Evolutionary conservation across 2,329 filamentous ascomycete species (phyloP).

Genomic region (Thielaviopsis cerberus): DNA sequence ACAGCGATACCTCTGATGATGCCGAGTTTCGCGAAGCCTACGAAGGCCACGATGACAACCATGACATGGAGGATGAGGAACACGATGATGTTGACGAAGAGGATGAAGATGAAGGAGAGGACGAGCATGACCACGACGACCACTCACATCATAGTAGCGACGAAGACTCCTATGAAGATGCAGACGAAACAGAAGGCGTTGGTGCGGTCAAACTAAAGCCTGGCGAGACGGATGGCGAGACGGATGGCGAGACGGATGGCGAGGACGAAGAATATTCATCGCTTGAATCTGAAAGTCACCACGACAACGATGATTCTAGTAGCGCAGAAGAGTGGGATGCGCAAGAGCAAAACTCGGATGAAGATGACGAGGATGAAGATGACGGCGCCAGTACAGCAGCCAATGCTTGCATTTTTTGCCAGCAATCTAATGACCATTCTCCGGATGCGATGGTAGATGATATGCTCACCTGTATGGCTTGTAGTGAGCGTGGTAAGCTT

Average conservation of each 20-base stretch:
- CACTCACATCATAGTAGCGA: no score
- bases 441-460: slow-evolving; percentile 65
- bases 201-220: slow-evolving; percentile 4
- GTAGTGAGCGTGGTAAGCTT: slow-evolving; percentile 61
- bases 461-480: slow-evolving; percentile 57
- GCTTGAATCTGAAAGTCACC: slow-evolving; percentile 15
- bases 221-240: slow-evolving; percentile 18
- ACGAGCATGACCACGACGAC: slow-evolving; percentile 19
- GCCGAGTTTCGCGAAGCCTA: slow-evolving; percentile 21
- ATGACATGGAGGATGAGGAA: slow-evolving; percentile 16
- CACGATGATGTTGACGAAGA: slow-evolving; percentile 18
- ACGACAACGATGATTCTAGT: slow-evolving; percentile 32
- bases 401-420: slow-evolving; percentile 51
- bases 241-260: slow-evolving; percentile 16
- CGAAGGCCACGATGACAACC: slow-evolving; percentile 16
- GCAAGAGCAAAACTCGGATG: slow-evolving; percentile 34
- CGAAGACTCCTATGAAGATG: slow-evolving; percentile 17
- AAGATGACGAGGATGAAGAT: slow-evolving; percentile 36
- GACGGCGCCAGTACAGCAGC: slow-evolving; percentile 33
- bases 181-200: slow-evolving; percentile 12
- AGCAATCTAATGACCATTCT: slow-evolving; percentile 64
- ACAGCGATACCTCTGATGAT: slow-evolving; percentile 28
- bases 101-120: slow-evolving; percentile 15
- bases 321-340: slow-evolving; percentile 40
- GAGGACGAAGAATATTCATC: slow-evolving; percentile 25